A percentile compares a stretch with the other conserved stretches of the same genome.
Evolutionary conservation across 2,329 filamentous ascomycete genomes (phyloP).

Genomic region (Botrytis squamosa): DNA sequence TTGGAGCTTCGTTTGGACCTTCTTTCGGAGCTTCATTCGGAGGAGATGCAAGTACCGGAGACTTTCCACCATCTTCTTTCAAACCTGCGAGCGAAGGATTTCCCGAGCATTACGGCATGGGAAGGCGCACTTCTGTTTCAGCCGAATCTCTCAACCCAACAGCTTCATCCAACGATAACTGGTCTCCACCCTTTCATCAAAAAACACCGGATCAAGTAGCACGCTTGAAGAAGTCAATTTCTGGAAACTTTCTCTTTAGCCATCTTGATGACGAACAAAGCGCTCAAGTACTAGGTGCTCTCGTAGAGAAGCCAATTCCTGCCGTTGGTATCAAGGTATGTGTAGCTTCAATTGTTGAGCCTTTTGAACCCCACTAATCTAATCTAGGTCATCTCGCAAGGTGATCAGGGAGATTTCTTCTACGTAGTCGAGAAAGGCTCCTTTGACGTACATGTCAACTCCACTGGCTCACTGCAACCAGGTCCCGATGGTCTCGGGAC

Average conservation of each 20-base stretch:
- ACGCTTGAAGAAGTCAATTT: conserved; percentile 77
- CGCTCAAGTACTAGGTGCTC: conserved; percentile 78
- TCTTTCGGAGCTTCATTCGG: conserved; percentile 41
- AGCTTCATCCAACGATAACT: conserved; percentile 79
- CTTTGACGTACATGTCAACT: conserved; percentile 90
- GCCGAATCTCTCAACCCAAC: conserved; percentile 93
- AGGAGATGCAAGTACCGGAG: conserved; percentile 46
- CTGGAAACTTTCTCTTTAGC: conserved; percentile 89
- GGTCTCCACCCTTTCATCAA: conserved; percentile 80
- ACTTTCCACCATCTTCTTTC: conserved; percentile 48
- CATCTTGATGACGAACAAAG: conserved; percentile 94
- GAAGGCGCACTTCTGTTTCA: conserved; percentile 90
- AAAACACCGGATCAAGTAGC: conserved; percentile 80
- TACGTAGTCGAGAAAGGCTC: conserved; percentile 91
- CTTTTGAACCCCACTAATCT: conserved; percentile 1
- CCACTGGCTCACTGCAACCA: conserved; percentile 71
- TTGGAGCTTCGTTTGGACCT: conserved; percentile 36
- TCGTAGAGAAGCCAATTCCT: conserved; percentile 93
- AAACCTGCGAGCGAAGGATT: conserved; percentile 59
- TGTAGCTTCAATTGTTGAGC: conserved; percentile 4
- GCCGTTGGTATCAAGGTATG: conserved; percentile 74
- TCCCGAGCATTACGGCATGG: conserved; percentile 91
- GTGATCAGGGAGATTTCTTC: conserved; percentile 95
- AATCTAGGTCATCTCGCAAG: conserved; percentile 83
- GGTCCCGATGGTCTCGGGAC: conserved; percentile 79